These are phyloP conservation scores for Penicillium bialowiezense DNA, from an alignment of 495 filamentous ascomycete species.

Conservation along the genomic window DNA sequence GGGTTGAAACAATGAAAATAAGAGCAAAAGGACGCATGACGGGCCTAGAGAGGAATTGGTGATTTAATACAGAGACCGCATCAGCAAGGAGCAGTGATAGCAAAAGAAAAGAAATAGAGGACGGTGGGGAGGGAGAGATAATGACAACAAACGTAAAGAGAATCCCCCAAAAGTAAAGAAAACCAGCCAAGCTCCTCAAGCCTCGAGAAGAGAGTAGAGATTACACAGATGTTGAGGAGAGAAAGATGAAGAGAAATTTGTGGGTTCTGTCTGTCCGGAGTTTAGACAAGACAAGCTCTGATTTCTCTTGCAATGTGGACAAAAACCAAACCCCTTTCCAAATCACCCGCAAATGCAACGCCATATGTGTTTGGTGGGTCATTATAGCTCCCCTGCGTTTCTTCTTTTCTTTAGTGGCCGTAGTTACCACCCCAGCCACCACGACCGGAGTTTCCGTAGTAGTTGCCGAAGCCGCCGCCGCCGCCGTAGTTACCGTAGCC, in stretches of 20 bases:
- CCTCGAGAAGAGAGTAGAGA: conserved; percentile 47
- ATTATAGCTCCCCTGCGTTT: conserved; percentile 9
- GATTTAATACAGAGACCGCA: conserved; percentile 33
- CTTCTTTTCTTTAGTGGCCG: conserved; percentile 11
- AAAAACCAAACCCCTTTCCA: conserved; percentile 26
- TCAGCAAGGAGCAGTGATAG: conserved; percentile 24
- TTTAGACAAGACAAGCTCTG: conserved; percentile 15
- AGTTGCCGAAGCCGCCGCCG: conserved; percentile 64
- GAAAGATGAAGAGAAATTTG: conserved; percentile 29
- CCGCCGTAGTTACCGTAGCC: conserved; percentile 57
- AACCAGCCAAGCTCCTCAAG: conserved; percentile 46
- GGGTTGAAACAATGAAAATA: conserved; percentile 12
- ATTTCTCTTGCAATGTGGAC: conserved; percentile 12
- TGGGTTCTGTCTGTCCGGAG: conserved; percentile 16
- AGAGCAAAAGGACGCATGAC: conserved; percentile 17
- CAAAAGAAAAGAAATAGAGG: conserved; percentile 22
- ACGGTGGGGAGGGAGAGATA: conserved; percentile 18
- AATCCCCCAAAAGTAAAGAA: conserved; percentile 19
- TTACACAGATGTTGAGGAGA: conserved; percentile 42
- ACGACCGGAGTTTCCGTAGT: conserved; percentile 52
- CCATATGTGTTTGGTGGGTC: conserved; percentile 30
- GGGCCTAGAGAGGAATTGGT: conserved; percentile 36
- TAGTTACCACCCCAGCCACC: conserved; percentile 16
- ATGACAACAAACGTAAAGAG: conserved; percentile 19
- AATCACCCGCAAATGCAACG: conserved; percentile 38